Conservation (phyloP, 371 early-diverging fungal genomes). For the Lichtheimia hyalospora region DNA sequence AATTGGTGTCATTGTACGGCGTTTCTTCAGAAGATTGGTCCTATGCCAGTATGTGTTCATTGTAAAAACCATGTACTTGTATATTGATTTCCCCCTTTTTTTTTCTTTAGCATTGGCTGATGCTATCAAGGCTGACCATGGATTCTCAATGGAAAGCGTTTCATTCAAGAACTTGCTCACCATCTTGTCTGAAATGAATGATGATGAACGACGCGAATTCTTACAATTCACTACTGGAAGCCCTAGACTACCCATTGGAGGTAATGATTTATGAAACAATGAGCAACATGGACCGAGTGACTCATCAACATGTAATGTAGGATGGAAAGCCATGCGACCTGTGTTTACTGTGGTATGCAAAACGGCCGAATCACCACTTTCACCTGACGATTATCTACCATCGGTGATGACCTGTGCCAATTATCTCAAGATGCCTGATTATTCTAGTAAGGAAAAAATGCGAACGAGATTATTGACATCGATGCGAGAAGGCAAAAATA, state of each 20-base stretch:
- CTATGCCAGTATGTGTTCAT: conserved; percentile 58
- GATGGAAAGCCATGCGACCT: conserved; percentile 83
- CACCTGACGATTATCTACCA: conserved; percentile 84
- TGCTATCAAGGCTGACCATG: conserved; percentile 86
- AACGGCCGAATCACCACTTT: conserved; percentile 60
- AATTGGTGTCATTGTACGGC: conserved; percentile 74
- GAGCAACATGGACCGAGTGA: not conserved
- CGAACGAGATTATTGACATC: conserved; percentile 66
- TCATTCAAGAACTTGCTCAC: conserved; percentile 65
- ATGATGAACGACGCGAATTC: conserved; percentile 74
- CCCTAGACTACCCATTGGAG: conserved; percentile 88
- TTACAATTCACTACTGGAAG: conserved; percentile 91
- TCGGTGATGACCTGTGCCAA: conserved; percentile 97
- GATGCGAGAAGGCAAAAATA: conserved; percentile 85
- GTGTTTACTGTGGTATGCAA: conserved; percentile 89
- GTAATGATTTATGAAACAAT: conserved; percentile 14
- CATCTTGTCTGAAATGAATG: conserved; percentile 65
- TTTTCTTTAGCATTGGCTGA: conserved; percentile 58
- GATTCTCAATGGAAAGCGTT: conserved; percentile 74
- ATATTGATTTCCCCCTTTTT: conserved; percentile 1
- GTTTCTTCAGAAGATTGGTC: conserved; percentile 80
- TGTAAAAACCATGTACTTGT: no score
- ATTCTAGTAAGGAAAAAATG: conserved; percentile 72
- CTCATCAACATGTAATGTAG: conserved; percentile 24
- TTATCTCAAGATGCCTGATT: conserved; percentile 92